Base-by-base conservation (phyloP, 2,329 filamentous ascomycete species). In the Colletotrichum truncatum region DNA sequence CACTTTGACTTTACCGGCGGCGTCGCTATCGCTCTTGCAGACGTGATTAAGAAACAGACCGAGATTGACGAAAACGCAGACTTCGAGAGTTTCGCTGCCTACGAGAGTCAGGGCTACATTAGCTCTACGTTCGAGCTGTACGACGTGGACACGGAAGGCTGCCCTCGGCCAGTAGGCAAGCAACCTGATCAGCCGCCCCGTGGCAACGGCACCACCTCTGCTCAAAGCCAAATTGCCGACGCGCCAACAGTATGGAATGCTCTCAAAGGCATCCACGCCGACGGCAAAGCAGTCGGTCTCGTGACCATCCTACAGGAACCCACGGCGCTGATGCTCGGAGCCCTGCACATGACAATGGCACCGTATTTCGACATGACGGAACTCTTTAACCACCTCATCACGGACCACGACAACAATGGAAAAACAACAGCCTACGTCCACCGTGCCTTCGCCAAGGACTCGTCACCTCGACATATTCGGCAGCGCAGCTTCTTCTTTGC, bases 321-420 rank as follows among this genome's bases (percentile, higher is more conserved):
- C 1, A 85, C 86, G 2, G 85, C 88, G 0, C 80, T 89, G 6
- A 81, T 88, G 34, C 86, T 90, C 54, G 87, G 84, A 2, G 85
- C 86, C 0, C 76, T 89, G 2, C 87, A 90, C 70, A 75, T 88
- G 59, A 86, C 86, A 3, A 83, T 89, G 78, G 78, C 82, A 26
- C 72, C 82, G 11, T 77, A 85, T 62, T 90, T 90, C 68, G 87
- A 90, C 70, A 87, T 90, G 84, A 82, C 88, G 49, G 87, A 89
- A 66, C 77, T 90, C 1, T 85, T 87, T 62, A 74, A 76, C 14
- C 81, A 87, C 66, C 77, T 90, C 14, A 80, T 88, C 5, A 80
- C 83, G 11, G 82, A 84, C n/a, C 73, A 71, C 7, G 74, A 73
- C 26, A 79, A 82, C 73, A 74, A 77, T 30, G 75, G 82, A 66